Percentiles rank a stretch among this genome's conserved stretches.
Conservation (phyloP, 495 filamentous ascomycete species). For the Xylaria bambusicola region DNA sequence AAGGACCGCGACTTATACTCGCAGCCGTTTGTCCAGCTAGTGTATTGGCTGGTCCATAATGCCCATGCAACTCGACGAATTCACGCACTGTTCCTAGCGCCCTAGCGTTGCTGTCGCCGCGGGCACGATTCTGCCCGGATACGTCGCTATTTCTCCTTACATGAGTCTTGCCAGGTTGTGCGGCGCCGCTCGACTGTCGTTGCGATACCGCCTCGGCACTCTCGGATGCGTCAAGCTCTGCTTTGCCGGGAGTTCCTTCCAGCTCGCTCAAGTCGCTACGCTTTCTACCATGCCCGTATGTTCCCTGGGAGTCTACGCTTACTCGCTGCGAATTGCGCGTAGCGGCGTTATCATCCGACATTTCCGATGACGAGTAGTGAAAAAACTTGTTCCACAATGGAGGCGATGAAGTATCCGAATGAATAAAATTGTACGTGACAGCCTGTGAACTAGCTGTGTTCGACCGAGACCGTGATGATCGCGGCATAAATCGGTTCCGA, state of each 20-base stretch:
- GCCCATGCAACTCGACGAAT: slow-evolving; percentile 33
- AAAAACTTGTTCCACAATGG: slow-evolving; percentile 17
- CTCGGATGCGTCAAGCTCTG: slow-evolving; percentile 31
- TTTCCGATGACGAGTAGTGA: slow-evolving; percentile 13
- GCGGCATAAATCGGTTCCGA: background rate
- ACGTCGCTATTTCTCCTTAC: slow-evolving; percentile 22
- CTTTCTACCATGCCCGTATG: slow-evolving; percentile 35
- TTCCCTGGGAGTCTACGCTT: slow-evolving; percentile 35
- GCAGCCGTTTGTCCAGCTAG: slow-evolving; percentile 37
- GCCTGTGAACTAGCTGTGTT: slow-evolving; percentile 26
- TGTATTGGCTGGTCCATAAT: slow-evolving; percentile 32
- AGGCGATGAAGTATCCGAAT: slow-evolving; percentile 24
- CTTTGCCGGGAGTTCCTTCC: slow-evolving; percentile 27
- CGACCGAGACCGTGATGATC: slow-evolving; percentile 11
- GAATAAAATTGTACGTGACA: slow-evolving; percentile 24
- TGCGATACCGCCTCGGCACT: slow-evolving; percentile 19
- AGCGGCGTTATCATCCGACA: slow-evolving; percentile 30
- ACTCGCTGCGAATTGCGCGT: slow-evolving; percentile 23
- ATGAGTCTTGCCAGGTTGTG: slow-evolving; percentile 9
- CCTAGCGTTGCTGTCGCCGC: background rate
- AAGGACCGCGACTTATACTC: slow-evolving; percentile 14
- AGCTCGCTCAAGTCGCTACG: slow-evolving; percentile 45
- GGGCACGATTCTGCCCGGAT: slow-evolving; percentile 13
- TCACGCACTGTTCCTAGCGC: slow-evolving; percentile 37
- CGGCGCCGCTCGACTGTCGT: slow-evolving; percentile 23